These are phyloP conservation scores for Phialophora chinensis DNA, from an alignment of 2,329 filamentous ascomycete genomes.

Conservation along the genomic window DNA sequence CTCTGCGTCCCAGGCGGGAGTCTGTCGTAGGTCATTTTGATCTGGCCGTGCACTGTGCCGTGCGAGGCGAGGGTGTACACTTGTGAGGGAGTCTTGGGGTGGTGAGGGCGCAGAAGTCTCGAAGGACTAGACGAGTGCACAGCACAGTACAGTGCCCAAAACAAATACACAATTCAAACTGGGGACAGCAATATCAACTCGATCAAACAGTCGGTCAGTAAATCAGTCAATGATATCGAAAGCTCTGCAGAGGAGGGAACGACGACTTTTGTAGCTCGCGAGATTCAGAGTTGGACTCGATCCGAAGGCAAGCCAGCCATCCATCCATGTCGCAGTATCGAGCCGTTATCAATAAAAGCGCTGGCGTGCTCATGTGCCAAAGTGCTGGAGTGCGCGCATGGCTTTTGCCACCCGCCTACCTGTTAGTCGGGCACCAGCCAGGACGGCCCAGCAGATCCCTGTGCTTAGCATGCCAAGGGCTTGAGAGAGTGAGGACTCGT, in stretches of 20 bases:
- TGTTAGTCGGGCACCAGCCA: background rate
- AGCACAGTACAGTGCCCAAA: background rate
- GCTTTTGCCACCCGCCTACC: background rate
- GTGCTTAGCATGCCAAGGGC: background rate
- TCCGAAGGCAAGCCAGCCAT: background rate
- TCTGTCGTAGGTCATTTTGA: constrained; percentile 27
- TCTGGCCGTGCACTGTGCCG: background rate
- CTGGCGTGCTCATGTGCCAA: background rate
- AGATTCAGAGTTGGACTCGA: background rate
- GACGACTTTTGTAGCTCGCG: constrained; percentile 1
- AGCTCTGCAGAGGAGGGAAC: background rate
- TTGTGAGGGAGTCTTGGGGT: background rate
- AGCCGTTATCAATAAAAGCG: background rate
- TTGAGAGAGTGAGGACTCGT: too few species aligned
- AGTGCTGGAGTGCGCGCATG: background rate
- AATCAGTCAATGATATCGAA: background rate
- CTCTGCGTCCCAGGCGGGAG: constrained; percentile 36
- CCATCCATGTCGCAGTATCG: background rate
- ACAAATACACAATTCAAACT: background rate
- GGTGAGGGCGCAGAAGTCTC: too few species aligned
- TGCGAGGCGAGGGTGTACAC: background rate
- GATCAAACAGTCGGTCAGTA: background rate
- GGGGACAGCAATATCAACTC: too few species aligned
- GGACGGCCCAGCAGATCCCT: background rate
- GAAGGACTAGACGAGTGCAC: background rate